These are phyloP conservation scores for Xeromyces bisporus DNA, from an alignment of 495 filamentous ascomycete species.

Conservation along the genomic window DNA sequence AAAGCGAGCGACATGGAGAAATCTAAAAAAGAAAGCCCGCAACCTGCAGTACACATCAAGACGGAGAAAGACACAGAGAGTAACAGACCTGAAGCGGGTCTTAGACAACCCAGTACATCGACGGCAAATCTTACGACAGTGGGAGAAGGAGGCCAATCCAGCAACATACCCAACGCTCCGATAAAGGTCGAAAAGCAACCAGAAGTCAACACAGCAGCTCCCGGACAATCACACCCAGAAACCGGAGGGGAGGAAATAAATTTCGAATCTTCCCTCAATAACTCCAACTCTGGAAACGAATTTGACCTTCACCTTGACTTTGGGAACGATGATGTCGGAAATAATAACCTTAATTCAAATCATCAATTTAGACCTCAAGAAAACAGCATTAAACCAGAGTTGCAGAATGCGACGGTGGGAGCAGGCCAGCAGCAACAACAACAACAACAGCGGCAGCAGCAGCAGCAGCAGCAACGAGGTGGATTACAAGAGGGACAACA, in stretches of 20 bases:
- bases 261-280: slow-evolving; percentile 23
- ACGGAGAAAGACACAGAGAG: slow-evolving; percentile 5
- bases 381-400: slow-evolving; percentile 25
- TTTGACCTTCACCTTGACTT: slow-evolving; percentile 33
- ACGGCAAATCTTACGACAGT: too few relatives aligned
- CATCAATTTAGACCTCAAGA: slow-evolving; percentile 13
- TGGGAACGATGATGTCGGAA: slow-evolving; percentile 25
- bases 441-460: too few relatives aligned
- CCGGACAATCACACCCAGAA: slow-evolving; percentile 9
- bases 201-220: slow-evolving; percentile 2
- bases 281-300: slow-evolving; percentile 16
- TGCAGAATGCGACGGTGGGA: slow-evolving; percentile 16
- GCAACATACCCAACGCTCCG: too few relatives aligned
- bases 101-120: too few relatives aligned
- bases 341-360: slow-evolving; percentile 27
- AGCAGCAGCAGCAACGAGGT: too few relatives aligned
- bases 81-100: slow-evolving; percentile 2
- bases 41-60: not conserved
- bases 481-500: slow-evolving; percentile 1
- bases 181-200: slow-evolving; percentile 15
- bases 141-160: too few relatives aligned
- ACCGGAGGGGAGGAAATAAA: slow-evolving; percentile 17
- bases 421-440: slow-evolving; percentile 5
- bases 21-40: slow-evolving; percentile 5
- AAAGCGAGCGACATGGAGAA: slow-evolving; percentile 10